phyloP scores from a whole-genome alignment of 1,284 basidiomycete genomes.

The Puccinia sorghi region DNA sequence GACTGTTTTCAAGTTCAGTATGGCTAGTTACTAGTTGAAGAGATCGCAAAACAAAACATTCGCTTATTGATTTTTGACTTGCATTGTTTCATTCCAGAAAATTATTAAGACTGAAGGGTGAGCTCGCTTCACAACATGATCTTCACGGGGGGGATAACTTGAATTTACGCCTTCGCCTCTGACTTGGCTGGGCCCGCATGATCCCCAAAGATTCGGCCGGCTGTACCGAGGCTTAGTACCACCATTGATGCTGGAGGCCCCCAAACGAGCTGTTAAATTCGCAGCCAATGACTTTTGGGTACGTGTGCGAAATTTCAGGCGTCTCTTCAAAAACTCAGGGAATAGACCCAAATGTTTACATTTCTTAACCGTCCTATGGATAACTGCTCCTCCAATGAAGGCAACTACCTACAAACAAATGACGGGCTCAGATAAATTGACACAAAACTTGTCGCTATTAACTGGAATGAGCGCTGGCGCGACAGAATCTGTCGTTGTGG shows the following conservation, averaged over 20 bases:
- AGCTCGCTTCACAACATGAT: slow-evolving; percentile 19
- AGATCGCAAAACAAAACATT: neutral
- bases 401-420: slow-evolving; percentile 56
- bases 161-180: neutral
- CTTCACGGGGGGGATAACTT: neutral
- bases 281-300: slow-evolving; percentile 92
- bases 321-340: slow-evolving; percentile 50
- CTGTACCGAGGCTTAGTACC: slow-evolving; percentile 93
- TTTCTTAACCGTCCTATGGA: neutral
- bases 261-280: slow-evolving; percentile 95
- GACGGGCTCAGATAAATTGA: slow-evolving; percentile 79
- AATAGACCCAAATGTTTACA: neutral
- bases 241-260: slow-evolving; percentile 91
- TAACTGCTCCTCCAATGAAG: neutral
- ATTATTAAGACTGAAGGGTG: slow-evolving; percentile 44
- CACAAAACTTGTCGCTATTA: slow-evolving; percentile 76
- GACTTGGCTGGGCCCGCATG: neutral
- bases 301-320: too few relatives aligned
- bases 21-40: neutral
- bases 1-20: slow-evolving; percentile 68
- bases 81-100: slow-evolving; percentile 11
- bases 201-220: slow-evolving; percentile 67
- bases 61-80: neutral
- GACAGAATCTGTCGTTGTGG: slow-evolving; percentile 80
- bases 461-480: slow-evolving; percentile 94